Evolutionary conservation across 768 basidiomycete species (phyloP), one percentile per base, ranked within the genome.

Genomic region (Termitomyces sp.): DNA sequence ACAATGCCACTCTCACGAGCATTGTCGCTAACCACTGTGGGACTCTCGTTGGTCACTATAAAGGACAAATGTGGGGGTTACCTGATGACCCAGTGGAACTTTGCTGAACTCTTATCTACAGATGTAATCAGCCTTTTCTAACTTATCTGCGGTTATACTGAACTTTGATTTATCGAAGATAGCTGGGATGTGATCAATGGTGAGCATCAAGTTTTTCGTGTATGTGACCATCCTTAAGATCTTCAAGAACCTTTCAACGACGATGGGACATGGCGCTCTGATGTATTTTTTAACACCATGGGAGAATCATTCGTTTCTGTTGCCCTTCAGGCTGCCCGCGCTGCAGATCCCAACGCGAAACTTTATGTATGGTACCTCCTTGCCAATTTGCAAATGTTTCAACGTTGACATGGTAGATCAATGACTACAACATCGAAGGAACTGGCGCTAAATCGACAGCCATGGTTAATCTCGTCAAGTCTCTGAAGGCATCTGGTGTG

Each of bases 171-270:
- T 11, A 19, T 19, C 28, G n/a, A 35, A 72, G 73, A 75, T 55
- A 59, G 66, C 22, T 74, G 71, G 74, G 76, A 78, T 60, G 77
- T 77, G 40, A 65, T 78, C 55, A 79, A 78, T 54, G 77, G 63
- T 64, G 21, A 14, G 43, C 11, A 34, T 55, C 17, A 10, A 7
- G 12, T 35, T 37, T 15, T 40, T 12, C n/a, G 8, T 10, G 24
- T 45, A 5, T 26, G 37, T 28, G 21, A 14, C n/a, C 11, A 28
- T 21, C 34, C 28, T 50, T 5, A 53, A 30, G 12, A 41, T 34
- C n/a, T 26, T 42, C 62, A 51, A 76, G 75, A 83, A 64, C 76
- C 80, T 10, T 81, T 84, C 70, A 81, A 83, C 58, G 84, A 84
- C 35, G 74, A 84, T 60, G 83, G 84, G 15, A 82, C 80, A 14